Evolutionary conservation across 139 green algal genomes (phyloP).

Genomic region (Yamagishiella unicocca): DNA sequence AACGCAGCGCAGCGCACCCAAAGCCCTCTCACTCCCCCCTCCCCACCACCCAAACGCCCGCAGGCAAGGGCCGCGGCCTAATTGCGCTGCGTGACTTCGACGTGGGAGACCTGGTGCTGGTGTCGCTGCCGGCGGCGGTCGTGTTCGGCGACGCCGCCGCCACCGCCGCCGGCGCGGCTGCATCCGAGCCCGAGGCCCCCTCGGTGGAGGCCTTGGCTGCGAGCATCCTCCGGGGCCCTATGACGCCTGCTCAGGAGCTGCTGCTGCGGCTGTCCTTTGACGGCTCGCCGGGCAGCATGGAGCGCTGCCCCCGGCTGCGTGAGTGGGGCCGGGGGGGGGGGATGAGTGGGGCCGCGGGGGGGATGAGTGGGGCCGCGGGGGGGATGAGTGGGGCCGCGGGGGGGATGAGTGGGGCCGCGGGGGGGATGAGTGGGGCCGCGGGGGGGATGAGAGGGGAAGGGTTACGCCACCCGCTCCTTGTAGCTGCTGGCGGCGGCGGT

Average conservation of each 20-base stretch:
- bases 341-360: neutral
- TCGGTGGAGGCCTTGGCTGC: neutral
- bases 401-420: neutral
- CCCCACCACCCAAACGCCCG: no score
- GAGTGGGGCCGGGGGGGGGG: neutral
- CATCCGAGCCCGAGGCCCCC: neutral
- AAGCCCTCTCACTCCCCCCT: no score
- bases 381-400: neutral
- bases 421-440: neutral
- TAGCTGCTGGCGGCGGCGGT: neutral
- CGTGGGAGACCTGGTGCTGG: slow-evolving; percentile 10
- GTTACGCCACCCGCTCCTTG: neutral
- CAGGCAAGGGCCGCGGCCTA: slow-evolving; percentile 31
- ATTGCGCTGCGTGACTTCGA: neutral
- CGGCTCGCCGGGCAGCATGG: neutral
- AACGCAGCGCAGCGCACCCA: neutral
- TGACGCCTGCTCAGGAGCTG: neutral
- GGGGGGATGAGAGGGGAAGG: neutral
- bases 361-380: neutral
- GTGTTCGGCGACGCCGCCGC: neutral
- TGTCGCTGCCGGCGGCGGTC: neutral
- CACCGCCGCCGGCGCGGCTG: neutral
- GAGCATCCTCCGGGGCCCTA: neutral
- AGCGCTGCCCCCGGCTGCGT: neutral
- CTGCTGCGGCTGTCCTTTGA: slow-evolving; percentile 23